Evolutionary conservation across 108 stramenopile genomes (phyloP).

Genomic region (Chaetoceros muelleri): DNA sequence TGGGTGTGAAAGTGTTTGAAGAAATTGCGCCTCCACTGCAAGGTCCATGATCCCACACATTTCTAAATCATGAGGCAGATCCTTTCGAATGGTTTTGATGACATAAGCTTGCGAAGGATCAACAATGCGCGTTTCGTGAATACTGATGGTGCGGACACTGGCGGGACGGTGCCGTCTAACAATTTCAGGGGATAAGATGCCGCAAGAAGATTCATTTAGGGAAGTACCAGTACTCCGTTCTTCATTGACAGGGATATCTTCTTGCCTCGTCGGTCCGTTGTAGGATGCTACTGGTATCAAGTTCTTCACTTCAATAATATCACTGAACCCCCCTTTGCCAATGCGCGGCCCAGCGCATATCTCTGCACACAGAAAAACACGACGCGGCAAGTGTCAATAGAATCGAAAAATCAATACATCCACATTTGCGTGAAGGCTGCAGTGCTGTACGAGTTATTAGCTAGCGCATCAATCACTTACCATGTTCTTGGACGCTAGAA

Average conservation of each 20-base stretch:
- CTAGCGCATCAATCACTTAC: too few species aligned
- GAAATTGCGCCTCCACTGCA: slow-evolving; percentile 51
- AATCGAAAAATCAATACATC: too few species aligned
- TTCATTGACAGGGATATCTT: neutral
- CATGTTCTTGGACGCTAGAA: too few species aligned
- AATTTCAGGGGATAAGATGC: neutral
- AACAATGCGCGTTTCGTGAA: too few species aligned
- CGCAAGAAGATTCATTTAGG: neutral
- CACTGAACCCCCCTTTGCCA: neutral
- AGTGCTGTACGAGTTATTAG: too few species aligned
- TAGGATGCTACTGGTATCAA: too few species aligned
- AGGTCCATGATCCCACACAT: slow-evolving; percentile 42
- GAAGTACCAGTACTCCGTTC: neutral
- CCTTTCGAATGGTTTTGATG: neutral
- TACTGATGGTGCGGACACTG: neutral
- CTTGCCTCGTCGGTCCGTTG: too few species aligned
- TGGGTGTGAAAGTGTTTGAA: slow-evolving; percentile 40
- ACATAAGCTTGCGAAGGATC: neutral
- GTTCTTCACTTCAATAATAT: neutral
- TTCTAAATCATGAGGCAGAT: neutral
- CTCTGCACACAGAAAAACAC: too few species aligned
- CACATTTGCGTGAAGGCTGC: too few species aligned
- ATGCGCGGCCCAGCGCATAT: too few species aligned
- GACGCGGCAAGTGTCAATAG: too few species aligned
- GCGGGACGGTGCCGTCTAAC: neutral